Conservation (phyloP, 331 rosid species). For the Quercus tomentella region DNA sequence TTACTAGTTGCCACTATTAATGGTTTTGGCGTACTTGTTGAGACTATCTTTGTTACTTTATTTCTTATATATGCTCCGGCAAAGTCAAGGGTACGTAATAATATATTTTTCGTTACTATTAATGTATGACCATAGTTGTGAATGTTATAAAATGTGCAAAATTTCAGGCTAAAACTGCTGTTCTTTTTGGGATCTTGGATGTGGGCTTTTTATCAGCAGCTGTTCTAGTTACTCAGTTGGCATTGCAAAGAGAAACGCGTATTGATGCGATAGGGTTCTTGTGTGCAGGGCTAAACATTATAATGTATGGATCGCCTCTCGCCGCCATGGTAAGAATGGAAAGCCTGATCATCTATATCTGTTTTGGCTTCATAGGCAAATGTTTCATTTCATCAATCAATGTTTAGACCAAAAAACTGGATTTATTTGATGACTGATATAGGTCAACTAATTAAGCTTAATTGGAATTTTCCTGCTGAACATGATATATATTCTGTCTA, state of each 20-base stretch:
- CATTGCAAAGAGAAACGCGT: constrained; percentile 38
- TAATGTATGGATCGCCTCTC: constrained; percentile 62
- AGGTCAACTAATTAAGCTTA: too few species aligned
- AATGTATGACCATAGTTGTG: not conserved
- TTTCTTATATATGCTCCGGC: constrained; percentile 48
- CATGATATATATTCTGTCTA: too few species aligned
- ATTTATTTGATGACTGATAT: too few species aligned
- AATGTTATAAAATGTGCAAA: not conserved
- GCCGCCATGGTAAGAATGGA: constrained; percentile 37
- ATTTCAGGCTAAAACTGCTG: constrained; percentile 34
- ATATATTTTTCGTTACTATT: not conserved
- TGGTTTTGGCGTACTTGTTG: constrained; percentile 52
- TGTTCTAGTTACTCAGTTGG: constrained; percentile 20
- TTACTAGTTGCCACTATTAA: constrained; percentile 60
- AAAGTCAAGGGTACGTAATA: constrained; percentile 29
- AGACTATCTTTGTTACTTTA: constrained; percentile 40
- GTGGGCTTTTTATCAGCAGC: constrained; percentile 36
- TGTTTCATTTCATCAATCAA: too few species aligned
- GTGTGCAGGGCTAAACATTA: constrained; percentile 49
- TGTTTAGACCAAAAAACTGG: too few species aligned
- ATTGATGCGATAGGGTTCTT: constrained; percentile 42
- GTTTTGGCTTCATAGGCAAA: too few species aligned
- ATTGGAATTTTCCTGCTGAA: too few species aligned
- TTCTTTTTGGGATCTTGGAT: constrained; percentile 35
- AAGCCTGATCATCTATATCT: not conserved